These are phyloP conservation scores for Hortiboletus rubellus DNA, from an alignment of 1,284 basidiomycete genomes.

Conservation along the genomic window DNA sequence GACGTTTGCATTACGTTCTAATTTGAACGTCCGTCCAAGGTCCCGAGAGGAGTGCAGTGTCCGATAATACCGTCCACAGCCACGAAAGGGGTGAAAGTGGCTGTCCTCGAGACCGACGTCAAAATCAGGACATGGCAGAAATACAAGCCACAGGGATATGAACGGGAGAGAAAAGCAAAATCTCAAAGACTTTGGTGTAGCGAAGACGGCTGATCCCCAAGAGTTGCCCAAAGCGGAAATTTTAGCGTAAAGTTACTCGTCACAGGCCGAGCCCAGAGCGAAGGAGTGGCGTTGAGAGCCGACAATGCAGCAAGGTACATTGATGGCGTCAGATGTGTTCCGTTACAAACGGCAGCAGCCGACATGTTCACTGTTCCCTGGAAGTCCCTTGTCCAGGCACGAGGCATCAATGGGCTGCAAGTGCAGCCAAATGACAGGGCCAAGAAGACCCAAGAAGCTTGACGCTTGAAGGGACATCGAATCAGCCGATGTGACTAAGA, in stretches of 20 bases:
- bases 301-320: conserved; percentile 12
- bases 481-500: conserved; percentile 7
- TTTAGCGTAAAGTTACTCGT: conserved; percentile 1
- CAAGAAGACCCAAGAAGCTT: neutral
- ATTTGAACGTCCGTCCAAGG: neutral
- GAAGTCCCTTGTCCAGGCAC: conserved; percentile 18
- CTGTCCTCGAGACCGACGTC: conserved; percentile 11
- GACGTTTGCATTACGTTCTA: neutral
- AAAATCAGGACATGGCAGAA: conserved; percentile 6
- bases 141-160: conserved; percentile 11
- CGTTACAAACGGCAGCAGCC: conserved; percentile 9
- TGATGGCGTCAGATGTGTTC: conserved; percentile 5
- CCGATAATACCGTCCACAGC: conserved; percentile 11
- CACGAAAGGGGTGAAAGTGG: conserved; percentile 7
- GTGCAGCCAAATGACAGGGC: conserved; percentile 3
- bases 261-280: neutral
- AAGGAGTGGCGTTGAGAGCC: neutral
- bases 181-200: neutral
- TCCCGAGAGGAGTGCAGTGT: neutral
- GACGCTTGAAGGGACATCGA: neutral
- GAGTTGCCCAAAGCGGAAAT: neutral
- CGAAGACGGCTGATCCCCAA: neutral
- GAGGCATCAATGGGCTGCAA: conserved; percentile 8
- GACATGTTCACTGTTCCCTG: neutral
- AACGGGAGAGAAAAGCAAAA: conserved; percentile 1